A percentile compares a stretch with the other conserved stretches of the same genome.
phyloP scores from a whole-genome alignment of 2,329 filamentous ascomycete genomes.

The Phymatotrichopsis omnivora region DNA sequence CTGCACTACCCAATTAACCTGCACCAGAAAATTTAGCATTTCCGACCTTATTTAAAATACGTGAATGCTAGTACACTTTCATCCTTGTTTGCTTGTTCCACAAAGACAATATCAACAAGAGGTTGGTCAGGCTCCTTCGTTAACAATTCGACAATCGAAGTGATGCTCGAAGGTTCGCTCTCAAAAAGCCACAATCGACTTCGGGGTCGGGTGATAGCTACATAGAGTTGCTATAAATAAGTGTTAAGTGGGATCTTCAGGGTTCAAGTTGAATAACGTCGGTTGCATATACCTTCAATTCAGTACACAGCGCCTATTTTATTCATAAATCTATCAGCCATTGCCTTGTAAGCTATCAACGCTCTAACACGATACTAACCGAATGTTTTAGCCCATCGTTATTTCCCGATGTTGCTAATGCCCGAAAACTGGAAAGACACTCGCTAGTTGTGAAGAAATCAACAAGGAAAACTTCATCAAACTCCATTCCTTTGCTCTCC shows the following conservation, averaged over 20 bases:
- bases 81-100: conserved; percentile 7
- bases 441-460: conserved; percentile 31
- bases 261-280: not conserved
- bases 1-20: conserved; percentile 12
- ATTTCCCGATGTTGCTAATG: too few species aligned
- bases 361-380: too few species aligned
- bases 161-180: conserved; percentile 1
- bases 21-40: not conserved
- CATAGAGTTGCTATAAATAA: conserved; percentile 31
- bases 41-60: too few species aligned
- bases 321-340: too few species aligned
- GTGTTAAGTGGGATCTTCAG: not conserved
- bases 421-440: too few species aligned
- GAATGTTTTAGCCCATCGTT: too few species aligned
- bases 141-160: conserved; percentile 11
- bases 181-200: conserved; percentile 18
- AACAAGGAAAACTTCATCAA: conserved; percentile 35
- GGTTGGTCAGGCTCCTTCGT: not conserved
- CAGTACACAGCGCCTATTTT: conserved; percentile 14
- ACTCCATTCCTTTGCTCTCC: conserved; percentile 36
- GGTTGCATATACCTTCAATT: conserved; percentile 8
- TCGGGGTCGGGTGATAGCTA: conserved; percentile 32
- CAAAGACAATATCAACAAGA: conserved; percentile 12
- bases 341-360: too few species aligned
- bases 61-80: not conserved